Percentiles rank a stretch among this genome's conserved stretches.
These are phyloP conservation scores for Penicillium sp. DNA, from an alignment of 2,329 filamentous ascomycete genomes.

Conservation along the genomic window DNA sequence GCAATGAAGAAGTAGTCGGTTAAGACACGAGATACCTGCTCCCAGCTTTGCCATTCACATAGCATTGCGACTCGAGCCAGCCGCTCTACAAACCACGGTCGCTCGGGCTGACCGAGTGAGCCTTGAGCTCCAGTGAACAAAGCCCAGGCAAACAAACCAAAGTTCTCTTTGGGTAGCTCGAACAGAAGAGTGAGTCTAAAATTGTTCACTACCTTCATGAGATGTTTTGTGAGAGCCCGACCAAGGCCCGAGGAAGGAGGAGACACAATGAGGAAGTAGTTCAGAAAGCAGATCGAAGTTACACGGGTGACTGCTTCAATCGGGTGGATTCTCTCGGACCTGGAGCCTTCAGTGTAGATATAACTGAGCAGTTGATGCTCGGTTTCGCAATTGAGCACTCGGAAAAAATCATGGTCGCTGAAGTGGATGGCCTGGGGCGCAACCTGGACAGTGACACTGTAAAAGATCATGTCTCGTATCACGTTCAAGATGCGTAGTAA, in stretches of 20 bases:
- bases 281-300: conserved; percentile 33
- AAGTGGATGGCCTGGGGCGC: conserved; percentile 20
- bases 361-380: conserved; percentile 42
- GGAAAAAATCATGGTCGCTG: conserved; percentile 34
- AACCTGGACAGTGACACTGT: conserved; percentile 28
- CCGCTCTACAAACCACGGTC: conserved; percentile 32
- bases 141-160: conserved; percentile 32
- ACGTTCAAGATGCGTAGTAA: conserved; percentile 28
- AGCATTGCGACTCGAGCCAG: conserved; percentile 26
- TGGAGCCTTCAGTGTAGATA: conserved; percentile 20
- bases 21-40: conserved; percentile 27
- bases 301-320: conserved; percentile 33
- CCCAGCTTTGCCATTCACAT: conserved; percentile 32
- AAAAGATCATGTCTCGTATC: conserved; percentile 34
- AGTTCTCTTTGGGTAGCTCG: conserved; percentile 17
- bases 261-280: conserved; percentile 33
- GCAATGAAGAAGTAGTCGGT: conserved; percentile 30
- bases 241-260: conserved; percentile 35
- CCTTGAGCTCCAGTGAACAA: conserved; percentile 36
- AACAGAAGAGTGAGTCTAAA: conserved; percentile 19
- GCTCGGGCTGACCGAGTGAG: conserved; percentile 27
- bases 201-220: conserved; percentile 21
- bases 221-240: conserved; percentile 34
- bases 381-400: conserved; percentile 33
- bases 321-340: conserved; percentile 17